Percentiles rank a stretch among this genome's conserved stretches.
Conservation (phyloP, 768 basidiomycete genomes). For the Phanerodontia chrysosporium region DNA sequence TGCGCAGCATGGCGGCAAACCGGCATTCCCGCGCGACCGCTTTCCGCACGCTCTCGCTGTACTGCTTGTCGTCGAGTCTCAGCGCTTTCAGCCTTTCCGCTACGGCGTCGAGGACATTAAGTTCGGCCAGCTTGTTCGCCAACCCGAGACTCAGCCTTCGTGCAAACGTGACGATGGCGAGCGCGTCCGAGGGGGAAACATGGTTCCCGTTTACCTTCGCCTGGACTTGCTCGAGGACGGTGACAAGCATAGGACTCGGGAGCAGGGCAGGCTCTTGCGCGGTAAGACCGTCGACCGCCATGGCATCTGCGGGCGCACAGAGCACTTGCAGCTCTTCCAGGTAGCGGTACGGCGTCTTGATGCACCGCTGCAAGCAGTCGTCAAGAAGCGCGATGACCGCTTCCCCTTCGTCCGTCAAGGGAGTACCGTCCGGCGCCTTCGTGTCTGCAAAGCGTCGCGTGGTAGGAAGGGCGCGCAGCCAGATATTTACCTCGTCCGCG, state of each 20-base stretch:
- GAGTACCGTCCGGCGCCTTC: constrained; percentile 47
- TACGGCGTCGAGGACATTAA: constrained; percentile 32
- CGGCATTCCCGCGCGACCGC: neutral
- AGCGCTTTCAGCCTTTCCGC: constrained; percentile 34
- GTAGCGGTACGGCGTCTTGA: constrained; percentile 83
- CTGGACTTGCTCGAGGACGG: constrained; percentile 71
- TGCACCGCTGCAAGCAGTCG: constrained; percentile 77
- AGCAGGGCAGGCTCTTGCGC: constrained; percentile 28
- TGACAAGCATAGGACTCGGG: constrained; percentile 76
- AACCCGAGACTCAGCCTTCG: constrained; percentile 61
- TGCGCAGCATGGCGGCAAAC: neutral
- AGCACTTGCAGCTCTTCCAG: constrained; percentile 62
- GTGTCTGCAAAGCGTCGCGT: constrained; percentile 32
- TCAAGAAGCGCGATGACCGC: constrained; percentile 71
- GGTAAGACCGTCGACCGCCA: neutral
- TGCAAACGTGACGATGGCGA: constrained; percentile 60
- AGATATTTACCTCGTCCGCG: constrained; percentile 62
- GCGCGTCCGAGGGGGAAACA: constrained; percentile 53
- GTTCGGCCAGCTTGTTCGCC: constrained; percentile 46
- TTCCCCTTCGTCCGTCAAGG: constrained; percentile 52
- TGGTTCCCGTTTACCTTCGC: constrained; percentile 59
- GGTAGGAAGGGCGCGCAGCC: constrained; percentile 65
- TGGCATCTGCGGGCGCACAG: neutral
- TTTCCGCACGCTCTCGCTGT: neutral
- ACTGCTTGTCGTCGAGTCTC: neutral